phyloP scores from a whole-genome alignment of 1,284 basidiomycete genomes.

The Cryptococcus sp. region DNA sequence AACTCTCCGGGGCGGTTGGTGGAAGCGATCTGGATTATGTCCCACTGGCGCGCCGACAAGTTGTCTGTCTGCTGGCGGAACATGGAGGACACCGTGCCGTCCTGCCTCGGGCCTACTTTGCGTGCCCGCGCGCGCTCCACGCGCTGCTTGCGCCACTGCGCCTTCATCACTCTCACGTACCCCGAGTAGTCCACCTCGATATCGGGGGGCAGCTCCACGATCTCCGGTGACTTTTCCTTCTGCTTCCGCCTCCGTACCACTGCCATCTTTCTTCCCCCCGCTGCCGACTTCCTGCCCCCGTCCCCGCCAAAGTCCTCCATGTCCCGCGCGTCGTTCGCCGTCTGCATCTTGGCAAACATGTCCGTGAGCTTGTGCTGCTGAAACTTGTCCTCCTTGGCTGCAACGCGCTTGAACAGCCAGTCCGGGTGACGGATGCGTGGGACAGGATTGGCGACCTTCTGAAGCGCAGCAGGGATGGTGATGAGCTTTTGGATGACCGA shows the following conservation, averaged over 20 bases:
- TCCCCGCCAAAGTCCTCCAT: conserved; percentile 59
- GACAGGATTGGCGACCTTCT: conserved; percentile 94
- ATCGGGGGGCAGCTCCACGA: conserved; percentile 53
- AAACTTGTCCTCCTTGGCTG: conserved; percentile 89
- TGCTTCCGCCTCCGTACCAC: conserved; percentile 59
- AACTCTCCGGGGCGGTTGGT: conserved; percentile 78
- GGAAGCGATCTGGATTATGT: conserved; percentile 83
- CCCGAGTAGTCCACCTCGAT: conserved; percentile 65
- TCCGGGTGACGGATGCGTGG: conserved; percentile 95
- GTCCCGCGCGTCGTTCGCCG: conserved; percentile 51
- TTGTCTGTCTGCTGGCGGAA: conserved; percentile 66
- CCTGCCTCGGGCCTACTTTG: conserved; percentile 52
- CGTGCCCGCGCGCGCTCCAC: conserved; percentile 50
- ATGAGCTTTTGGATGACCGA: conserved; percentile 99
- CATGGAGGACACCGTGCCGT: conserved; percentile 63
- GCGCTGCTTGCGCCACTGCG: conserved; percentile 69
- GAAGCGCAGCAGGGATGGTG: conserved; percentile 98
- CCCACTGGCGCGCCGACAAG: conserved; percentile 76
- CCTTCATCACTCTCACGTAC: conserved; percentile 77
- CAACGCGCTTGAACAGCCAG: conserved; percentile 91
- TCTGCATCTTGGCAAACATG: conserved; percentile 70
- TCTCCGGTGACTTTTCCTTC: conserved; percentile 33
- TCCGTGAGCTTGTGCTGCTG: conserved; percentile 97
- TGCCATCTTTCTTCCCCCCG: conserved; percentile 54
- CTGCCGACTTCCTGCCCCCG: conserved; percentile 32